Evolutionary conservation across 2,329 filamentous ascomycete genomes (phyloP).

Genomic region (Epichloe coenophiala): DNA sequence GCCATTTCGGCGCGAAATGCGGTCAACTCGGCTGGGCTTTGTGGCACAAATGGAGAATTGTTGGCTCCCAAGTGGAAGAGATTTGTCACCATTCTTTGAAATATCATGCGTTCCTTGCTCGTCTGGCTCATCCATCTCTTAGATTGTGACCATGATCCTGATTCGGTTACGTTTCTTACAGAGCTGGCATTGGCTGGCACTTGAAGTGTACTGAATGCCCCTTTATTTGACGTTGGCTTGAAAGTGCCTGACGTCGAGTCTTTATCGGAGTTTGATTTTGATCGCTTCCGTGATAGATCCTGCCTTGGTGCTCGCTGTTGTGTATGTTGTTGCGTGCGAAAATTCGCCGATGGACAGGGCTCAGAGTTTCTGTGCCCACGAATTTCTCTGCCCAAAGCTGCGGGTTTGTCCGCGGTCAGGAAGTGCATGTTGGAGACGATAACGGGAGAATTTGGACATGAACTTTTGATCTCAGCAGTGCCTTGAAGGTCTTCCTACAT

Average conservation of each 20-base stretch:
- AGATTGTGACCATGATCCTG: conserved; percentile 24
- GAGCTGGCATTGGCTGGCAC: background rate
- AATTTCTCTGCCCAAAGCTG: background rate
- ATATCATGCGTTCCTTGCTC: conserved; percentile 19
- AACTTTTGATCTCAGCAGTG: background rate
- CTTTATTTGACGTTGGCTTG: background rate
- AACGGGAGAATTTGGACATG: background rate
- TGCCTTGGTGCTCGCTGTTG: background rate
- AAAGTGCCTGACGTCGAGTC: background rate
- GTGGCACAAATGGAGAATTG: conserved; percentile 24
- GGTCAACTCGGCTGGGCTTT: conserved; percentile 20
- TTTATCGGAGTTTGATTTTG: background rate
- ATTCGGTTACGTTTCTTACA: conserved; percentile 5
- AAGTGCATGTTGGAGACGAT: background rate
- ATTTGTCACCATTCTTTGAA: conserved; percentile 22
- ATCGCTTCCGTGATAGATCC: background rate
- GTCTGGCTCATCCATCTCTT: conserved; percentile 25
- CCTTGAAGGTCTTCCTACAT: background rate
- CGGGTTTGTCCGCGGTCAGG: background rate
- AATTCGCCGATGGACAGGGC: background rate
- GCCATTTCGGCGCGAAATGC: conserved; percentile 18
- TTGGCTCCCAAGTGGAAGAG: conserved; percentile 22
- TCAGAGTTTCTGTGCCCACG: background rate
- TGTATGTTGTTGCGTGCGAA: background rate
- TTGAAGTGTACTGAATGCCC: background rate